Evolutionary conservation across 495 filamentous ascomycete genomes (phyloP).

Genomic region (Tuber melanosporum): DNA sequence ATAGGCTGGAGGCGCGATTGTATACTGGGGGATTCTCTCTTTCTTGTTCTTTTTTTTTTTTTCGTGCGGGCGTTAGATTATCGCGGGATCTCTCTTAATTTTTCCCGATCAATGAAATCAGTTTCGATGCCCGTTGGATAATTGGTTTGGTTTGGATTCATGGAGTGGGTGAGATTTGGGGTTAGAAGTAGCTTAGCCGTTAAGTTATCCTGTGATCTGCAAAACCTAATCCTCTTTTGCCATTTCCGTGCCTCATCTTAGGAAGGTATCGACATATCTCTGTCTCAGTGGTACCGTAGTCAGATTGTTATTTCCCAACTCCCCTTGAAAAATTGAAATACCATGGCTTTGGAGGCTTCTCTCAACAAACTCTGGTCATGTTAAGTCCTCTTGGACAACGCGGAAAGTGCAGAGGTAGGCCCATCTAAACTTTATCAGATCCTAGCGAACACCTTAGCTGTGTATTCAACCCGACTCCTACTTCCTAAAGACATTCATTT

Average conservation of each 20-base stretch:
- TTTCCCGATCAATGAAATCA: neutral
- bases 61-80: neutral
- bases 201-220: neutral
- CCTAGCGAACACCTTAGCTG: too few relatives aligned
- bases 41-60: too few relatives aligned
- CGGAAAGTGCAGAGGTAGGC: too few relatives aligned
- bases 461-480: too few relatives aligned
- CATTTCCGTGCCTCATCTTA: neutral
- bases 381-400: neutral
- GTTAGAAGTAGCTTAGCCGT: neutral
- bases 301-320: neutral
- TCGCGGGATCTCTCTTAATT: neutral
- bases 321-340: neutral
- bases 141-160: neutral
- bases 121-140: neutral
- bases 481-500: too few relatives aligned
- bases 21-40: neutral
- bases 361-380: neutral
- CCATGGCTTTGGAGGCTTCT: neutral
- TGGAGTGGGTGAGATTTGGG: neutral
- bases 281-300: neutral
- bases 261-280: neutral
- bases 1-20: neutral
- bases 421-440: too few relatives aligned
- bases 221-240: neutral